These are phyloP conservation scores for Psidium guajava DNA, from an alignment of 345 rosid genomes.

Conservation along the genomic window DNA sequence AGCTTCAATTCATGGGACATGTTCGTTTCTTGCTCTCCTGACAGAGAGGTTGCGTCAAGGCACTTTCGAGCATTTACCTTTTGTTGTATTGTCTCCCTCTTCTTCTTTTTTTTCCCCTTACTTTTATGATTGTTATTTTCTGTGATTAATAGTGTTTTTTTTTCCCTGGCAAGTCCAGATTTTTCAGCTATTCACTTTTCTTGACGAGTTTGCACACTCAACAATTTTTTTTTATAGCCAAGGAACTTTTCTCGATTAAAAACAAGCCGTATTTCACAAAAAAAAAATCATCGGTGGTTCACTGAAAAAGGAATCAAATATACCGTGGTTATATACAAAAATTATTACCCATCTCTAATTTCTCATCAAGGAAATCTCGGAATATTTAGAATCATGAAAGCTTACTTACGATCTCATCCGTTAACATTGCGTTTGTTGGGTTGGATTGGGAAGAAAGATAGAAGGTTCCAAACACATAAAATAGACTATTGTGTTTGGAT, in stretches of 20 bases:
- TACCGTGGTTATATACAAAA: not conserved
- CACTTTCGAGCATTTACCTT: not conserved
- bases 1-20: not conserved
- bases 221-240: no score
- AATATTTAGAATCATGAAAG: not conserved
- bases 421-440: not conserved
- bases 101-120: no score
- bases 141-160: not conserved
- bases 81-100: not conserved
- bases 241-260: no score
- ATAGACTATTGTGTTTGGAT: not conserved
- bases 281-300: not conserved
- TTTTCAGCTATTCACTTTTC: no score
- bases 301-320: not conserved
- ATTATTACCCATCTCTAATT: not conserved
- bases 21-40: not conserved
- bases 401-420: not conserved
- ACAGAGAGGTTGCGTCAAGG: not conserved
- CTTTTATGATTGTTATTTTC: not conserved
- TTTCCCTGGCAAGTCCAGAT: not conserved
- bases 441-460: not conserved
- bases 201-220: no score
- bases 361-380: not conserved
- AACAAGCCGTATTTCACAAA: not conserved
- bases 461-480: not conserved